Percentiles rank a stretch among this genome's conserved stretches.
phyloP scores from a whole-genome alignment of 108 stramenopile species.

The Seminavis robusta region DNA sequence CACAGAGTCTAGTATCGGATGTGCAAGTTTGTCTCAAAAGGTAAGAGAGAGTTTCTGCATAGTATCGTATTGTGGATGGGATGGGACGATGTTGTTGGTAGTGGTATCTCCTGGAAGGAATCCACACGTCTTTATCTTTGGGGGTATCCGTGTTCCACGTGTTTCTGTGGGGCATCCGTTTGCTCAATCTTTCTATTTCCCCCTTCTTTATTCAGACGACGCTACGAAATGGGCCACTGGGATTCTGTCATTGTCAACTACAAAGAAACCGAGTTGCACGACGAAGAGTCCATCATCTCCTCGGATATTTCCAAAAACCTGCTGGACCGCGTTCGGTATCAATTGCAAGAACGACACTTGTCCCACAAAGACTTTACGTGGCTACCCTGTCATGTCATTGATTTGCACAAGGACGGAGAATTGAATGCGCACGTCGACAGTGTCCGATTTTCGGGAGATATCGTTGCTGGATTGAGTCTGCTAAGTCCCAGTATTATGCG shows the following conservation, averaged over 20 bases:
- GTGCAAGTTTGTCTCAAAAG: constrained; percentile 40
- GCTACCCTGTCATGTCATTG: constrained; percentile 87
- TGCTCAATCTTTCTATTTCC: background rate
- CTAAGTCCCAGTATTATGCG: constrained; percentile 71
- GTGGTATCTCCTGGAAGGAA: no score
- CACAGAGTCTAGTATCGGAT: constrained; percentile 26
- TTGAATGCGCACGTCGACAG: constrained; percentile 88
- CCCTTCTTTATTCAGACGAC: constrained; percentile 19
- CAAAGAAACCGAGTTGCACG: constrained; percentile 74
- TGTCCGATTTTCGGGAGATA: constrained; percentile 81
- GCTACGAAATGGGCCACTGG: constrained; percentile 85
- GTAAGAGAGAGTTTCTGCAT: no score
- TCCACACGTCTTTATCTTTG: background rate
- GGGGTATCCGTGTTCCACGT: constrained; percentile 8
- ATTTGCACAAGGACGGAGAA: constrained; percentile 67
- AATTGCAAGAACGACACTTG: constrained; percentile 42
- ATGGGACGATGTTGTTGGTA: no score
- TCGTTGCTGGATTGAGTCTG: constrained; percentile 87
- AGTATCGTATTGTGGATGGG: no score
- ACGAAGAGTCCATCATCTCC: constrained; percentile 11
- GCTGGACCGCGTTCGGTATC: constrained; percentile 42
- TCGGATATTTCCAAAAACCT: constrained; percentile 1
- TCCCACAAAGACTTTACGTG: constrained; percentile 24
- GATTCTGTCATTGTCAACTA: constrained; percentile 84
- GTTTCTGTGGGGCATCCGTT: background rate